phyloP scores from a whole-genome alignment of 148 eudicot species.

The Simmondsia chinensis region DNA sequence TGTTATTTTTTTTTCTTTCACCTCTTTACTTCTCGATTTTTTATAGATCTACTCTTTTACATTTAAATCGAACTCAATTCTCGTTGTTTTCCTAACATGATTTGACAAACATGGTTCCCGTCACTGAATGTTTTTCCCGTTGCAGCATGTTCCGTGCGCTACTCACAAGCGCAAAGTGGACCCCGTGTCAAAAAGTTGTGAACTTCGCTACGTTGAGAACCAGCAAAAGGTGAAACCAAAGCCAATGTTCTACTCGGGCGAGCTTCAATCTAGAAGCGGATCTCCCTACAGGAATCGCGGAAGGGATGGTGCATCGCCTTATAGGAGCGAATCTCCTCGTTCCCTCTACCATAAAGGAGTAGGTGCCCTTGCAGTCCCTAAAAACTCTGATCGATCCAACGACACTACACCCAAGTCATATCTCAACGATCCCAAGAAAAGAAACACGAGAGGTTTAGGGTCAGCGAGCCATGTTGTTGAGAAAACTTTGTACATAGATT shows the following conservation, averaged over 20 bases:
- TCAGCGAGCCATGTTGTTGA: slow-evolving; percentile 35
- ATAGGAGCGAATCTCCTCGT: slow-evolving; percentile 43
- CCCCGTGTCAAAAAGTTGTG: slow-evolving; percentile 40
- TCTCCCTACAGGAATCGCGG: slow-evolving; percentile 53
- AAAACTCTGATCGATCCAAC: slow-evolving; percentile 24
- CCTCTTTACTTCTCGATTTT: too few species aligned
- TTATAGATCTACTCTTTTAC: too few species aligned
- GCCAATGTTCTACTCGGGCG: slow-evolving; percentile 47
- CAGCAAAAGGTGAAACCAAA: slow-evolving; percentile 30
- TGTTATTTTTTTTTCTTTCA: too few species aligned
- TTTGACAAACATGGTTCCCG: too few species aligned
- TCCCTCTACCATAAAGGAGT: slow-evolving; percentile 50
- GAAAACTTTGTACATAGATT: slow-evolving; percentile 56
- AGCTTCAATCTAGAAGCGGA: slow-evolving; percentile 35
- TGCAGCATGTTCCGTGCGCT: too few species aligned
- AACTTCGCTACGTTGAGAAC: too few species aligned
- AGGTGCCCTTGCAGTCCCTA: slow-evolving; percentile 50
- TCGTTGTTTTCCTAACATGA: too few species aligned
- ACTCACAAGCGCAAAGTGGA: slow-evolving; percentile 27
- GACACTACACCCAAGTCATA: slow-evolving; percentile 11
- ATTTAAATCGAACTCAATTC: too few species aligned
- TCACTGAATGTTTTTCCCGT: too few species aligned
- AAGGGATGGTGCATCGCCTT: slow-evolving; percentile 44
- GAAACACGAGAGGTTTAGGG: slow-evolving; percentile 18
- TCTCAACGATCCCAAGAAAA: slow-evolving; percentile 19